Evolutionary conservation across 345 rosid genomes (phyloP).

Genomic region (Eucalyptus pauciflora): DNA sequence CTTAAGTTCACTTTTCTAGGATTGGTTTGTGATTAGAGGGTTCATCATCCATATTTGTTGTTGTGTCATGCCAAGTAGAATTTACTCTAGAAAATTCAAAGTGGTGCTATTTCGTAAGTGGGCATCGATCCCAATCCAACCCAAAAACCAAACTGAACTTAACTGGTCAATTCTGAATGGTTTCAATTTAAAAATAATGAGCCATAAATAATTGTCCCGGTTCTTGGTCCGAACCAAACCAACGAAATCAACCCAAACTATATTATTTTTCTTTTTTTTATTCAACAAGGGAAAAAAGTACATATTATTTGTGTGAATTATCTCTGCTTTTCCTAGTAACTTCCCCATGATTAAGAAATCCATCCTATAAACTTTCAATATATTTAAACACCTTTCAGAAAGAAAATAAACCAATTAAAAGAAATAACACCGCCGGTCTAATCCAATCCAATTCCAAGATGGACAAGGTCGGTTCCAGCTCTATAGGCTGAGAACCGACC

Average conservation of each 20-base stretch:
- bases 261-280: accelerated
- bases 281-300: not conserved
- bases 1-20: not conserved
- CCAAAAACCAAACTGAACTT: not conserved
- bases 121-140: accelerated
- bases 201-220: too few species aligned
- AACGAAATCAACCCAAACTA: accelerated
- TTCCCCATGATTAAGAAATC: not conserved
- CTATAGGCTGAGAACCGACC: not conserved
- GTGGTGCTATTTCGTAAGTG: not conserved
- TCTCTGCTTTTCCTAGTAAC: not conserved
- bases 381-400: too few species aligned
- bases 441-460: not conserved
- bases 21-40: not conserved
- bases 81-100: not conserved
- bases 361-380: not conserved
- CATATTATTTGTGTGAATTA: not conserved
- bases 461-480: not conserved
- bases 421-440: not conserved
- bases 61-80: not conserved
- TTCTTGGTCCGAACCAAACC: too few species aligned
- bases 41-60: not conserved
- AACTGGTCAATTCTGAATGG: accelerated
- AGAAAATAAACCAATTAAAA: not conserved
- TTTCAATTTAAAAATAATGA: too few species aligned